A percentile compares a stretch with the other conserved stretches of the same genome.
phyloP scores from a whole-genome alignment of 306 rosid genomes.

The peach (Prunus persica) region Prunus_persica_NCBIv2 NC_034009.1:42353501-42354000 shows the following conservation, averaged over 20 bases:
- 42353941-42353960: too few species aligned
- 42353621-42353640: conserved; percentile 19
- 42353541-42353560: background rate
- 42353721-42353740: background rate
- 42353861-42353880: background rate
- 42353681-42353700: background rate
- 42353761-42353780: background rate
- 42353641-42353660: conserved; percentile 15
- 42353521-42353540: conserved; percentile 33
- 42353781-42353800: background rate
- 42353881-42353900: background rate
- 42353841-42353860: conserved; percentile 14
- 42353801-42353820: background rate
- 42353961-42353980: too few species aligned
- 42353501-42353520: conserved; percentile 2
- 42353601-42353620: background rate
- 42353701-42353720: background rate
- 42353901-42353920: conserved; percentile 6
- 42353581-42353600: background rate
- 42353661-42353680: conserved; percentile 13
- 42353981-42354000: too few species aligned
- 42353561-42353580: background rate
- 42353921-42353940: background rate
- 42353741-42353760: background rate
- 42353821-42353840: background rate